Conservation (phyloP, 495 filamentous ascomycete genomes). For the Trichoderma erinaceum region DNA sequence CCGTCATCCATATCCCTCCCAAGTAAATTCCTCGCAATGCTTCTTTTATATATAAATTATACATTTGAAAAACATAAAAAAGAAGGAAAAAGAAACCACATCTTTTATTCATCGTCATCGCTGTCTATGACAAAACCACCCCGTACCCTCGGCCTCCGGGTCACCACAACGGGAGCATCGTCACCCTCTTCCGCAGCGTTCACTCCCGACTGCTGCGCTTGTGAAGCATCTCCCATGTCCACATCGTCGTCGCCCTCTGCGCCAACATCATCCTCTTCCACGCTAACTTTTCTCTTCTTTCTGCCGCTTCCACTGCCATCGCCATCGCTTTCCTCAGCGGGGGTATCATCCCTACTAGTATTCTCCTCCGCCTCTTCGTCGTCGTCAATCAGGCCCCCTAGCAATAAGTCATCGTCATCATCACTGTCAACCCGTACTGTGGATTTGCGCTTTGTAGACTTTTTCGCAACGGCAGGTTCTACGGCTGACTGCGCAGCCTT, state of each 20-base stretch:
- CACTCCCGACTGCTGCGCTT: not conserved
- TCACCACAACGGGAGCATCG: constrained; percentile 22
- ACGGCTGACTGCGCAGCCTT: not conserved
- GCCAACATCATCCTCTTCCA: not conserved
- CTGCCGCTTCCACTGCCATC: constrained; percentile 17
- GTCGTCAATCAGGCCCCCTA: constrained; percentile 10
- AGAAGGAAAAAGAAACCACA: not conserved
- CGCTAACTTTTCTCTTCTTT: constrained; percentile 4
- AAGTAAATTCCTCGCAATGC: not conserved
- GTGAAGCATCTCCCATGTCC: constrained; percentile 11
- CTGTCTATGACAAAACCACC: constrained; percentile 47
- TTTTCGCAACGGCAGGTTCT: constrained; percentile 15
- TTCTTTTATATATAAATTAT: not conserved
- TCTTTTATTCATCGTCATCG: constrained; percentile 37
- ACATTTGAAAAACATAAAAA: not conserved
- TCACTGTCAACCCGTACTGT: constrained; percentile 23
- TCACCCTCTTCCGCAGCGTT: constrained; percentile 25
- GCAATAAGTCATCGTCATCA: constrained; percentile 30
- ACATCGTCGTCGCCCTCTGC: constrained; percentile 20
- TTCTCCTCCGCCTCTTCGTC: constrained; percentile 19
- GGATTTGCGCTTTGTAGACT: constrained; percentile 24
- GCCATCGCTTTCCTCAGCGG: constrained; percentile 21
- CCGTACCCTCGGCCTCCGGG: constrained; percentile 27
- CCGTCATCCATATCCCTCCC: not conserved
- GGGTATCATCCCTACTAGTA: constrained; percentile 19